Evolutionary conservation across 345 rosid genomes (phyloP).

Genomic region (Lumnitzera littorea): DNA sequence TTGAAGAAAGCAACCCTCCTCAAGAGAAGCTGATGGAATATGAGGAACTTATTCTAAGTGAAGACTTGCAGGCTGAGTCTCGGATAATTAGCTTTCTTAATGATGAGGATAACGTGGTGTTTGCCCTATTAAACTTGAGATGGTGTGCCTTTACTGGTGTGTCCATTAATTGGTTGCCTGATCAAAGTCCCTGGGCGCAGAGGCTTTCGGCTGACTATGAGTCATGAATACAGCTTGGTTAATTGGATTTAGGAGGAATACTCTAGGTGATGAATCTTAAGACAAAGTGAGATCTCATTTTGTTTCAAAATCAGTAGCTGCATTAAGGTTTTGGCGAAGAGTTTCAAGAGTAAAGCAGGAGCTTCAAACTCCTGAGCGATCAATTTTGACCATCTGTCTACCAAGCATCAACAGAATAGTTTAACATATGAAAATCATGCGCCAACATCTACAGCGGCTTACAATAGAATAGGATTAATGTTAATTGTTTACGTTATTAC

Average conservation of each 20-base stretch:
- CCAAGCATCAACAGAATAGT: no score
- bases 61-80: constrained; percentile 49
- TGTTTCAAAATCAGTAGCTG: no score
- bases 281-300: no score
- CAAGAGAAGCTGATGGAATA: constrained; percentile 35
- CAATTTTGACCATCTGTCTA: no score
- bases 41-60: constrained; percentile 48
- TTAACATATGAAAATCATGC: no score
- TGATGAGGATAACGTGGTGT: constrained; percentile 33
- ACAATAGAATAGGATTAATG: no score
- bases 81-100: constrained; percentile 37
- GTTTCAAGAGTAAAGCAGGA: no score
- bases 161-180: constrained; percentile 52
- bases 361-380: no score
- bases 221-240: not conserved
- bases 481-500: no score
- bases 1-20: constrained; percentile 23
- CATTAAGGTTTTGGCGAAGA: no score
- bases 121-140: constrained; percentile 59
- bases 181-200: constrained; percentile 50
- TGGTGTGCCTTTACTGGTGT: constrained; percentile 62
- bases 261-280: no score
- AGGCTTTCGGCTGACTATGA: constrained; percentile 36
- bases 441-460: no score
- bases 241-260: not conserved